Base-by-base conservation (phyloP, 495 filamentous ascomycete genomes). In the Hypoxylon trugodes region DNA sequence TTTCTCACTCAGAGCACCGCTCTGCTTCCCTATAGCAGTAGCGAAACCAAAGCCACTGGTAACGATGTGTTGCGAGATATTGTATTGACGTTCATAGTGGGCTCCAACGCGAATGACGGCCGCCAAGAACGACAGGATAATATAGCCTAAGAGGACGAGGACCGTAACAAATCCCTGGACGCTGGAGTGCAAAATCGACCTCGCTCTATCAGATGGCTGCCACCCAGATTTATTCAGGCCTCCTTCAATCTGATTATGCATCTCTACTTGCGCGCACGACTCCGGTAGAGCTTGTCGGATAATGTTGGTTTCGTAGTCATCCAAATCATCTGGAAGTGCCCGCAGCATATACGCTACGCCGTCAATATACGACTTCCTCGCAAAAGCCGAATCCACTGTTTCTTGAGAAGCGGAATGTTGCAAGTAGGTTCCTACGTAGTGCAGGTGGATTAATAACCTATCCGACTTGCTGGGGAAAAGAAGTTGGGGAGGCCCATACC, bases 361-460 rank as follows among this genome's bases (percentile, higher is more conserved):
- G 65, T 87, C 82, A 19, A 93, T 76, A 69, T 90, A 92, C 1
- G 90, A 78, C 13, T 84, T 81, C n/a, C 89, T 81, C 36, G 83
- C 82, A 24, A 89, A 81, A 0, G 40, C 52, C 7, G 72, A 43
- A 58, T 79, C 70, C 9, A 46, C 61, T 25, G 56, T 68, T 42
- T 73, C 65, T 15, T 55, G 58, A 12, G 49, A 64, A 1, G 68
- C 70, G 24, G 56, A 51, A 18, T 59, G 64, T 15, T 73, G 68
- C 13, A 73, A 55, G 22, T 56, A 66, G 13, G 57, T 55, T 4
- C 68, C 70, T 73, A n/a, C n/a, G n/a, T n/a, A 45, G 0, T 2
- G 19, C 10, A 10, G 5, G 45, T 7, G 8, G 22, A 45, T 66
- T 12, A 61, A 35, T 10, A 56, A 30, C 6, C 21, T 15, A 24